Conservation (phyloP, 305 asterid genomes). For the Vinca major region DNA sequence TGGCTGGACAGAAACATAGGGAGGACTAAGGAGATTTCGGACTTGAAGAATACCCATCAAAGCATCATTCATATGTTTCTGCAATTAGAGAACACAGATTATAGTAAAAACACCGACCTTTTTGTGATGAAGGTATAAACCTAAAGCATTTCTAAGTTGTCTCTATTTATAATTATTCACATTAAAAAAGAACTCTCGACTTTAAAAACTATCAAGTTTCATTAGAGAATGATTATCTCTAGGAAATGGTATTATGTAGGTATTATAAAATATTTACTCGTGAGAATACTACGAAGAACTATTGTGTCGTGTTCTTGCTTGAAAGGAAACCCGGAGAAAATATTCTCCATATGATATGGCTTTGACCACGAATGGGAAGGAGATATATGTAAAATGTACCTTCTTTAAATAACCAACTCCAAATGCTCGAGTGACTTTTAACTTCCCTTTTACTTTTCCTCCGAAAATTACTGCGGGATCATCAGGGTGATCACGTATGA, state of each 20-base stretch:
- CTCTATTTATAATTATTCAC: neutral
- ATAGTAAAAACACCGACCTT: neutral
- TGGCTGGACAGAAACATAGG: constrained; percentile 65
- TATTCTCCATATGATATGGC: neutral
- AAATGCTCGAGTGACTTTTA: constrained; percentile 82
- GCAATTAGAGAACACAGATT: constrained; percentile 20
- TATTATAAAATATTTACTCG: neutral
- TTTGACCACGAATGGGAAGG: neutral
- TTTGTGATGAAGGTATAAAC: neutral
- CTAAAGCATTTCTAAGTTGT: neutral
- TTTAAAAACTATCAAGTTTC: neutral
- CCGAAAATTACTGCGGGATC: constrained; percentile 48
- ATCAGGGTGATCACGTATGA: constrained; percentile 62
- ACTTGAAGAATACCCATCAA: constrained; percentile 89
- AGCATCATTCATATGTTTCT: constrained; percentile 83
- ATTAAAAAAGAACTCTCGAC: neutral
- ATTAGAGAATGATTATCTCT: neutral
- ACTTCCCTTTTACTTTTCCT: constrained; percentile 82
- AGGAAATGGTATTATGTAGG: neutral
- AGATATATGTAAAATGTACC: constrained; percentile 26
- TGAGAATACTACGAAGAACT: neutral
- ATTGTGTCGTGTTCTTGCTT: neutral
- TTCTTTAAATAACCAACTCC: constrained; percentile 95
- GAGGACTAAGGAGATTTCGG: constrained; percentile 71
- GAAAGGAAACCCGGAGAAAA: neutral